Base-by-base conservation (phyloP, 2,329 filamentous ascomycete genomes). In the Paraconiothyrium sp. region DNA sequence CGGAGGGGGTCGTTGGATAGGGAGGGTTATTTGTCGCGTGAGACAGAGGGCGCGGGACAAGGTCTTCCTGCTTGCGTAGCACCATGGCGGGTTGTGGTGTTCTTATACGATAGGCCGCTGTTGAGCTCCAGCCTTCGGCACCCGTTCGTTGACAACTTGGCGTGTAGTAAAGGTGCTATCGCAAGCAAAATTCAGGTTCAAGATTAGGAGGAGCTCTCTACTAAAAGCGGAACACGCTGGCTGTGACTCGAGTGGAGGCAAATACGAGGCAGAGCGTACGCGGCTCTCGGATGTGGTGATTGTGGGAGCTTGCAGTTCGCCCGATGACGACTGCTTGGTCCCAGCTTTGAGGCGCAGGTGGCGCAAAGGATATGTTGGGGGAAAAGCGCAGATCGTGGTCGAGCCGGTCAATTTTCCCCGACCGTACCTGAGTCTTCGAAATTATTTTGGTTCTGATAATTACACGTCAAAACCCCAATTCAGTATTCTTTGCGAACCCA, bases 1-100 rank as follows among this genome's bases (percentile, higher is more conserved):
- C 67, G 41, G 73, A 74, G 2, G 82, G 81, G 0, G 79, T 78
- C 2, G 76, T 78, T 14, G 82, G 82, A 58, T 84, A 84, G 2
- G 82, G 82, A 27, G 80, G 81, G 22, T 79, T 78, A 64, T 78
- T 66, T 14, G 65, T 59, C 6, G 79, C 73, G 59, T 78, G 75
- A 7, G 73, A 75, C 10, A 80, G 75, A 7, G 79, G 76, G 41
- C 77, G 72, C 11, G 81, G 81, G 54, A 80, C 77, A 47, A 81
- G 73, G 50, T 48, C 67, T 69, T 34, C 72, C 72, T 80, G 76
- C 63, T 82, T 83, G 57, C 80, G 79, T 51, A 83, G 80, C 55
- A 83, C 81, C 82, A 84, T 84, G 41, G 60, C 62, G 63, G 56
- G 60, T 43, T 11, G 59, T 50, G 27, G 27, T 37, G 44, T 24